Evolutionary conservation across 2,329 filamentous ascomycete species (phyloP).

Genomic region (Coniochaeta sp.): DNA sequence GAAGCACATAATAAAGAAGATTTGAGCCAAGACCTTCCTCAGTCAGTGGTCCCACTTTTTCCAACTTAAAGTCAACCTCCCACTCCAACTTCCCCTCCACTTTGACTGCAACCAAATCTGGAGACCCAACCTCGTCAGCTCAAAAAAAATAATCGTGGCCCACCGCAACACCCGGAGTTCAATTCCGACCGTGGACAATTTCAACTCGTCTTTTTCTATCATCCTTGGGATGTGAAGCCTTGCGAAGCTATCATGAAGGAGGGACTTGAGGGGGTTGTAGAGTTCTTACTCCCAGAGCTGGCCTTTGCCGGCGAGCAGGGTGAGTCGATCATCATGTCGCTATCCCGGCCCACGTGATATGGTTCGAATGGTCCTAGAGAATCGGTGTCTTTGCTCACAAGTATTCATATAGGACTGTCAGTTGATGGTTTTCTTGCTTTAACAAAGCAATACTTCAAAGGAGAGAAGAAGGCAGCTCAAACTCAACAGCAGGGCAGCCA

Average conservation of each 20-base stretch:
- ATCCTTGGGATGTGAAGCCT: not conserved
- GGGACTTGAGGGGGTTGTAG: not conserved
- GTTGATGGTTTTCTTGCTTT: not conserved
- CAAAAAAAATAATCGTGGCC: not conserved
- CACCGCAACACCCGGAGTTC: not conserved
- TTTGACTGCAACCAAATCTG: not conserved
- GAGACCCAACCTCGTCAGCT: not conserved
- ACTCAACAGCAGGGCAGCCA: not conserved
- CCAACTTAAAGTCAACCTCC: not conserved
- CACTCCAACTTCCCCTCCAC: not conserved
- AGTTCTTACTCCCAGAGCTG: constrained; percentile 2
- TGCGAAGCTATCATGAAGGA: not conserved
- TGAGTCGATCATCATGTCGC: not conserved
- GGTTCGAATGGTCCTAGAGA: not conserved
- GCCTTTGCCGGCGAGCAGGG: constrained; percentile 1
- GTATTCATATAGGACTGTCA: not conserved
- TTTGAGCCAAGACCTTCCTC: not conserved
- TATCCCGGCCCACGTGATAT: not conserved
- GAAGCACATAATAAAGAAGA: no score
- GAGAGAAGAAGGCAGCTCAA: not conserved
- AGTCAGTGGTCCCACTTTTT: not conserved
- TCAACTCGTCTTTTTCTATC: not conserved
- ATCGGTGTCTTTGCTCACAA: not conserved
- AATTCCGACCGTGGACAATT: not conserved
- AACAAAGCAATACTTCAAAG: not conserved